Percentiles rank a stretch among this genome's conserved stretches.
These are phyloP conservation scores for Aspergillus brunneoviolaceus DNA, from an alignment of 2,329 filamentous ascomycete genomes.

Conservation along the genomic window DNA sequence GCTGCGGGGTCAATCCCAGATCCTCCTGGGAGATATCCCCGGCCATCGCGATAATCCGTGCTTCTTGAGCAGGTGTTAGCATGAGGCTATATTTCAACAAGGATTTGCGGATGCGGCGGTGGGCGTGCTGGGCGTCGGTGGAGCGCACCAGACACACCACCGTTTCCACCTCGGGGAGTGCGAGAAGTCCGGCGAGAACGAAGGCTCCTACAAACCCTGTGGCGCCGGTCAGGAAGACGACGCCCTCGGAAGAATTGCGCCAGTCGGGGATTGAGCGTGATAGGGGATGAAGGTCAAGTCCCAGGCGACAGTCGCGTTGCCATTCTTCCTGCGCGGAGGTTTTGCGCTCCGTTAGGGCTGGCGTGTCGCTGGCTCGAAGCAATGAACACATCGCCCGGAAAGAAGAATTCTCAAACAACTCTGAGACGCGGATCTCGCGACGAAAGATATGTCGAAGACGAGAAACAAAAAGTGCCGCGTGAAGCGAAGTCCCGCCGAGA, in stretches of 20 bases:
- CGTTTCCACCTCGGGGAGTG: conserved; percentile 50
- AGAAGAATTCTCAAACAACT: conserved; percentile 21
- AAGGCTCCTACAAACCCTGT: conserved; percentile 82
- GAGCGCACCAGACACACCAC: conserved; percentile 73
- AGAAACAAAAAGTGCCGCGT: neutral
- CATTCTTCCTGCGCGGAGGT: conserved; percentile 15
- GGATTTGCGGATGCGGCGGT: conserved; percentile 7
- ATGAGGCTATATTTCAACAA: conserved; percentile 10
- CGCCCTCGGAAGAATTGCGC: conserved; percentile 15
- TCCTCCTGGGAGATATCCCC: conserved; percentile 68
- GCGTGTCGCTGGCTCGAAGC: conserved; percentile 2
- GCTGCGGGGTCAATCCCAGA: conserved; percentile 46
- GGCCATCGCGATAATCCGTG: conserved; percentile 10
- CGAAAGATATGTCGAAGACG: neutral
- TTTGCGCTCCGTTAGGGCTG: neutral
- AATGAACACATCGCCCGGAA: conserved; percentile 9
- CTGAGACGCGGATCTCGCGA: conserved; percentile 12
- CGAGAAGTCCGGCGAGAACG: conserved; percentile 67
- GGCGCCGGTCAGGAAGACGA: conserved; percentile 74
- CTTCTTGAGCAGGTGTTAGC: conserved; percentile 10
- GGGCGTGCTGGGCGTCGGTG: conserved; percentile 46
- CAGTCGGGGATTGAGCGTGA: neutral
- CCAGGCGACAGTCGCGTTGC: conserved; percentile 19
- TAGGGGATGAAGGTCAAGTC: neutral
- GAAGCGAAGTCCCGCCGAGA: neutral